These are phyloP conservation scores for Aphanocladium album DNA, from an alignment of 2,329 filamentous ascomycete genomes.

Conservation along the genomic window DNA sequence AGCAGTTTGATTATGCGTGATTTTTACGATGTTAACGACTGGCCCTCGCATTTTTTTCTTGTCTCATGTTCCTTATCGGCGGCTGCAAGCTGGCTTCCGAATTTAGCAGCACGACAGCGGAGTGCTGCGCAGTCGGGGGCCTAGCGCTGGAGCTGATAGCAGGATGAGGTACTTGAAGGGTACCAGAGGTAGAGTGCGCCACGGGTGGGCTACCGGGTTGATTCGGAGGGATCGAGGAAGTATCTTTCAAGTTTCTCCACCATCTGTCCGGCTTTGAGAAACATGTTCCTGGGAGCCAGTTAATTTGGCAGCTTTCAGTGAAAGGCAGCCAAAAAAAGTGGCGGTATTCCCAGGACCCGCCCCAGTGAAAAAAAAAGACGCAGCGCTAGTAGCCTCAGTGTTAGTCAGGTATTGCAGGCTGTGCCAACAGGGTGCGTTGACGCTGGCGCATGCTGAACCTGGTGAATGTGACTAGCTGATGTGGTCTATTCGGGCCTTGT, in stretches of 20 bases:
- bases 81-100: too few relatives aligned
- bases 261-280: not conserved
- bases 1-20: not conserved
- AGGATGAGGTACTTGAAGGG: not conserved
- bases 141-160: constrained; percentile 6
- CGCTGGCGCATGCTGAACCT: constrained; percentile 1
- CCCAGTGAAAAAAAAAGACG: not conserved
- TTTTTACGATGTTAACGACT: not conserved
- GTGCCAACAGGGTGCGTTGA: constrained; percentile 7
- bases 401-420: not conserved
- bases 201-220: not conserved
- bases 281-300: not conserved
- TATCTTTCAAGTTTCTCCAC: not conserved
- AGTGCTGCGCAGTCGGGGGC: constrained; percentile 2
- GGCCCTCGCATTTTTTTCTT: not conserved
- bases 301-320: not conserved
- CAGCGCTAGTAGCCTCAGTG: not conserved
- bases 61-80: constrained; percentile 8
- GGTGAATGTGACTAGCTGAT: not conserved
- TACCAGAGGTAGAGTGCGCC: not conserved
- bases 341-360: constrained; percentile 1
- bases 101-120: not conserved
- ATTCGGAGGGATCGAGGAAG: not conserved
- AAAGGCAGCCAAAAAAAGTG: not conserved
- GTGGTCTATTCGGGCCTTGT: constrained; percentile 11